Evolutionary conservation across 768 basidiomycete species (phyloP).

Genomic region (Amylocystis lapponica): DNA sequence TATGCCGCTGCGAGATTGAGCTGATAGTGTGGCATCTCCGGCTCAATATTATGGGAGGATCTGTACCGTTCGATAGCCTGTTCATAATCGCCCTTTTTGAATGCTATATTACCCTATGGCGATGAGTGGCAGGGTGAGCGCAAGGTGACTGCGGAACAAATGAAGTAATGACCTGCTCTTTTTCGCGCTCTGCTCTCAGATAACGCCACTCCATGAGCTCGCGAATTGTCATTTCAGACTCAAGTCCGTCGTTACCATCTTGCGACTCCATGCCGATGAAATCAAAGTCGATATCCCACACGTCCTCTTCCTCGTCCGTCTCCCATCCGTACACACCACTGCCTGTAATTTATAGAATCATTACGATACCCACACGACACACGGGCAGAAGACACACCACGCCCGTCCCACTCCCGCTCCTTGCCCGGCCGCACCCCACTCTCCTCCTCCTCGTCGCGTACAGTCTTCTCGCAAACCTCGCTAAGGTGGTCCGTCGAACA

Average conservation of each 20-base stretch:
- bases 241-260: conserved; percentile 27
- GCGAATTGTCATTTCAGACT: conserved; percentile 58
- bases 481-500: no score
- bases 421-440: no score
- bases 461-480: no score
- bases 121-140: conserved; percentile 1
- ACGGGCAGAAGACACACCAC: no score
- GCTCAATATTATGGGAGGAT: conserved; percentile 55
- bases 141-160: not conserved
- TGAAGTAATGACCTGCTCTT: conserved; percentile 48
- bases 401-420: no score
- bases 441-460: no score
- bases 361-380: no score
- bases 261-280: conserved; percentile 51
- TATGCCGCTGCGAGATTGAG: conserved; percentile 73
- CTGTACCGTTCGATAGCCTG: conserved; percentile 54
- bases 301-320: no score
- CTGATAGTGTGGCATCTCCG: conserved; percentile 71
- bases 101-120: conserved; percentile 59
- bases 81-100: conserved; percentile 55
- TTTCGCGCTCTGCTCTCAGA: conserved; percentile 63
- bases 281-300: no score
- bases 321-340: no score
- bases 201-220: conserved; percentile 75
- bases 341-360: no score